Conservation (phyloP, 768 basidiomycete species). For the Tylopilus felleus region DNA sequence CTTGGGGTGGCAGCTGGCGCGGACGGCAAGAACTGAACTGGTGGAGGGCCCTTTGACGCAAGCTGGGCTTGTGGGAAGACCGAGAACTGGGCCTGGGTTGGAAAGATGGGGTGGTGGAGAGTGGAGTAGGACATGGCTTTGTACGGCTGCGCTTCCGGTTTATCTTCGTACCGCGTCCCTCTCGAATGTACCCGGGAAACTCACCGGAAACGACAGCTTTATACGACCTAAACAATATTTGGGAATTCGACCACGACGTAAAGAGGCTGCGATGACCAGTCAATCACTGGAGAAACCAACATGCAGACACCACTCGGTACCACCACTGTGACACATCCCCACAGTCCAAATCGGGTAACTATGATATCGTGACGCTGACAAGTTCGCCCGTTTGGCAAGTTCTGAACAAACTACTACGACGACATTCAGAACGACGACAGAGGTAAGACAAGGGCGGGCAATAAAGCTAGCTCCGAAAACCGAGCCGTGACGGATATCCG, state of each 20-base stretch:
- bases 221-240: neutral
- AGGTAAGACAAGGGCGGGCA: neutral
- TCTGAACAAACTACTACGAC: neutral
- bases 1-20: constrained; percentile 4
- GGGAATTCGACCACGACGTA: too few species aligned
- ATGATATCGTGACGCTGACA: too few species aligned
- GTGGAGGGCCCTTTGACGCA: neutral
- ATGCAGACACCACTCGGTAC: neutral
- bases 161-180: constrained; percentile 16
- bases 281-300: neutral
- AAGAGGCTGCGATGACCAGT: neutral
- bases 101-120: constrained; percentile 20
- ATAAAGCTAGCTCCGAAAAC: too few species aligned
- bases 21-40: constrained; percentile 16
- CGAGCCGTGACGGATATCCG: too few species aligned
- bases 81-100: constrained; percentile 18
- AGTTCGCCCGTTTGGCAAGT: too few species aligned
- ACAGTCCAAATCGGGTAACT: too few species aligned
- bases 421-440: neutral
- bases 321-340: too few species aligned
- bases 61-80: constrained; percentile 16
- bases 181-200: constrained; percentile 2
- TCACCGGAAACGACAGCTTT: neutral
- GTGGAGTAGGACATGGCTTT: constrained; percentile 31
- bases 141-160: constrained; percentile 12